A percentile compares a stretch with the other conserved stretches of the same genome.
These are phyloP conservation scores for Fraxinus albicans DNA, from an alignment of 305 asterid species.

Conservation along the genomic window DNA sequence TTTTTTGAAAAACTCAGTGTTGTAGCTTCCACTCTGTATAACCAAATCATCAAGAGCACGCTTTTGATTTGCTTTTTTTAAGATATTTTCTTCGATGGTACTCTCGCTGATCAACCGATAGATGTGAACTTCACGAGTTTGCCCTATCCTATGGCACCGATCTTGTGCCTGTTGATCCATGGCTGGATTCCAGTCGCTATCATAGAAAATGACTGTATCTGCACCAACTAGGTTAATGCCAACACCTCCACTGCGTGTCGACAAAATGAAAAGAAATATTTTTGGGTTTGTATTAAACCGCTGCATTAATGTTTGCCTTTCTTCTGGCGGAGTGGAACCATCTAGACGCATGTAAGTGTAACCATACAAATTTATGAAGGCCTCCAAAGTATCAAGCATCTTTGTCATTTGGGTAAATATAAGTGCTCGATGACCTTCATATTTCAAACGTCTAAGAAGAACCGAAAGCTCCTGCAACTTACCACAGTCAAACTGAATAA, in stretches of 20 bases:
- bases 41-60: conserved; percentile 96
- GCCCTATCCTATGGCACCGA: conserved; percentile 99
- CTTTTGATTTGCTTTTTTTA: conserved; percentile 97
- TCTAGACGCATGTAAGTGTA: conserved; percentile 98
- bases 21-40: conserved; percentile 94
- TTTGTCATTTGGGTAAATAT: conserved; percentile 99
- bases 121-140: conserved; percentile 97
- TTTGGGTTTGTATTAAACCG: conserved; percentile 95
- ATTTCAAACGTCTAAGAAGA: conserved; percentile 80
- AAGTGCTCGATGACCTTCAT: conserved; percentile 96
- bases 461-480: conserved; percentile 95
- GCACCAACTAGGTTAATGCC: conserved; percentile 99
- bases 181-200: conserved; percentile 99
- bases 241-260: conserved; percentile 99
- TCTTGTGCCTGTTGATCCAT: conserved; percentile 99
- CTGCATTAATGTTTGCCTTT: conserved; percentile 99
- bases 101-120: conserved; percentile 95
- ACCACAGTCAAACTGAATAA: conserved; percentile 97
- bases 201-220: conserved; percentile 96
- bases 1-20: conserved; percentile 93
- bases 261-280: conserved; percentile 86
- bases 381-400: conserved; percentile 99
- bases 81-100: conserved; percentile 95
- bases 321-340: conserved; percentile 98
- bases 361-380: conserved; percentile 92